Percentiles rank a stretch among this genome's conserved stretches.
phyloP scores from a whole-genome alignment of 2,329 filamentous ascomycete genomes.

The Sporothrix sp. region DNA sequence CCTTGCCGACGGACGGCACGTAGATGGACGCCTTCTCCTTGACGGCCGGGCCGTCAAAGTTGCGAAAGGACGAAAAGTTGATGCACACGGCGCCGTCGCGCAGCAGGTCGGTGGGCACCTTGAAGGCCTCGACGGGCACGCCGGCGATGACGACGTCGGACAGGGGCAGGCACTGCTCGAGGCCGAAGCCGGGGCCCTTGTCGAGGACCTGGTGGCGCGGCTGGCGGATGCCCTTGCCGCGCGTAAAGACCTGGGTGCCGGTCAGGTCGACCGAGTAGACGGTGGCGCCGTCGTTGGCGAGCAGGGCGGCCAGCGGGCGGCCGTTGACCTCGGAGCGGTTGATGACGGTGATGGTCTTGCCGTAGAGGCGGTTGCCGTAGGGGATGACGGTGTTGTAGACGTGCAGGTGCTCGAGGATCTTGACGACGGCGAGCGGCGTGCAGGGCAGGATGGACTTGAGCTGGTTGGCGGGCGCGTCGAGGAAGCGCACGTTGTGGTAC shows the following conservation, averaged over 20 bases:
- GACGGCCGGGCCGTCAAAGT: constrained; percentile 74
- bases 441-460: constrained; percentile 92
- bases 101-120: constrained; percentile 75
- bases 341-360: constrained; percentile 90
- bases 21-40: constrained; percentile 97
- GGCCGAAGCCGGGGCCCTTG: constrained; percentile 59
- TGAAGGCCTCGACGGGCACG: constrained; percentile 79
- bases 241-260: constrained; percentile 83
- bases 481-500: constrained; percentile 96
- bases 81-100: constrained; percentile 94
- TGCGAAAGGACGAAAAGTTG: constrained; percentile 94
- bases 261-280: constrained; percentile 93
- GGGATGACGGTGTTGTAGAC: constrained; percentile 95
- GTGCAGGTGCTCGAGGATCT: constrained; percentile 89
- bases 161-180: constrained; percentile 73
- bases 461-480: constrained; percentile 65
- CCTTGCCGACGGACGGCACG: constrained; percentile 93
- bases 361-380: constrained; percentile 85
- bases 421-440: constrained; percentile 90
- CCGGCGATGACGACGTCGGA: constrained; percentile 94
- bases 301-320: constrained; percentile 77
- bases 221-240: constrained; percentile 79
- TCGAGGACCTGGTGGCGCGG: constrained; percentile 78
- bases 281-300: constrained; percentile 91
- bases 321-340: constrained; percentile 96